Percentiles rank a stretch among this genome's conserved stretches.
These are phyloP conservation scores for Draba incana DNA, from an alignment of 345 rosid genomes.

Conservation along the genomic window DNA sequence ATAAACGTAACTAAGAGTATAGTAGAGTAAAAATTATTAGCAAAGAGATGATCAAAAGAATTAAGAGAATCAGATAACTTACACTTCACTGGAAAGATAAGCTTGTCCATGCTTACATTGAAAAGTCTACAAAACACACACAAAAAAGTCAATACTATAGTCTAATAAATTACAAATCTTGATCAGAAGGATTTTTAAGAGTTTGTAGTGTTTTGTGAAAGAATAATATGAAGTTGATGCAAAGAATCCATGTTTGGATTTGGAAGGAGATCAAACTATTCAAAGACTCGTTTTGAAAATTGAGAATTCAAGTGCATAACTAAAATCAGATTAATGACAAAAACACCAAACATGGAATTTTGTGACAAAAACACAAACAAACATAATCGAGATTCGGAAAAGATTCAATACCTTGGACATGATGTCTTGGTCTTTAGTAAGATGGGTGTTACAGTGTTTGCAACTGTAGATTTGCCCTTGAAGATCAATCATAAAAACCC, in stretches of 20 bases:
- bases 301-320: not conserved
- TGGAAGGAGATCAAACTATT: not conserved
- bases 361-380: no score
- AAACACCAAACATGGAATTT: not conserved
- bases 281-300: not conserved
- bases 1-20: not conserved
- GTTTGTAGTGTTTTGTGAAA: not conserved
- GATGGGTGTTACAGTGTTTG: conserved; percentile 69
- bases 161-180: not conserved
- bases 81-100: conserved; percentile 91
- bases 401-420: conserved; percentile 59
- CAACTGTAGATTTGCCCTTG: conserved; percentile 62
- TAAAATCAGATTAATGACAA: not conserved
- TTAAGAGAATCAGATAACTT: conserved; percentile 53
- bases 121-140: conserved; percentile 62
- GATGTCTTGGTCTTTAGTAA: conserved; percentile 52
- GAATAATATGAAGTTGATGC: not conserved
- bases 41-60: not conserved
- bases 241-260: conserved; percentile 2
- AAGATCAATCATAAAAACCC: conserved; percentile 54
- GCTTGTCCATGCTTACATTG: conserved; percentile 87
- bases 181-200: not conserved
- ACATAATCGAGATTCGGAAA: not conserved
- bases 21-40: not conserved
- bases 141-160: conserved; percentile 1